Conservation (phyloP, 371 early-diverging fungal genomes). For the Zopfochytrium polystomum region DNA sequence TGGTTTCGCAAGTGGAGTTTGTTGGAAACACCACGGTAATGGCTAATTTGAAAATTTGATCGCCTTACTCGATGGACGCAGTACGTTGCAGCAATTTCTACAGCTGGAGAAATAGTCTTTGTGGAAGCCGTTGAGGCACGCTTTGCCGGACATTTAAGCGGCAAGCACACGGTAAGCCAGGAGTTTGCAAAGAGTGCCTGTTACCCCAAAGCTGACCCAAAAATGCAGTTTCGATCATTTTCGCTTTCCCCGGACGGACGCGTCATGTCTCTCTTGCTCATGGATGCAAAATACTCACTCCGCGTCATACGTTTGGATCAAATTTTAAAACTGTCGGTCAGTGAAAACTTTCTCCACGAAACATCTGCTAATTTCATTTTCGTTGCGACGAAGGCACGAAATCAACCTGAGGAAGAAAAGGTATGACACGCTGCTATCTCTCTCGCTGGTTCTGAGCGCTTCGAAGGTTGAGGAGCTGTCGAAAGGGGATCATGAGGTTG, state of each 20-base stretch:
- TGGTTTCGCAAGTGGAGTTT: conserved; percentile 44
- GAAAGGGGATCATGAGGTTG: background rate
- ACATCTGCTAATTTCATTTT: background rate
- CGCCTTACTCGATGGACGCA: conserved; percentile 7
- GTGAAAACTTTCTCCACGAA: background rate
- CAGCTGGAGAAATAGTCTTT: conserved; percentile 41
- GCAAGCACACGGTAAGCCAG: conserved; percentile 26
- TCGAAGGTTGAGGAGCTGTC: background rate
- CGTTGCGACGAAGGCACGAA: background rate
- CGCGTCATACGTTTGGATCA: conserved; percentile 38
- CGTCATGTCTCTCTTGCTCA: conserved; percentile 35
- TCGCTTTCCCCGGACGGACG: conserved; percentile 46
- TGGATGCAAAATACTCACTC: conserved; percentile 30
- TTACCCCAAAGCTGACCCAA: background rate
- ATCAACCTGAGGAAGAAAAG: background rate
- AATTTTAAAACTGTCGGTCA: background rate
- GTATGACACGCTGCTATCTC: background rate
- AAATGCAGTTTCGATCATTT: conserved; percentile 41
- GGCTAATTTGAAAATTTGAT: conserved; percentile 4
- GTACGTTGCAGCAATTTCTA: conserved; percentile 42
- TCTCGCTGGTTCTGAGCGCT: background rate
- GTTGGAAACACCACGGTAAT: conserved; percentile 37
- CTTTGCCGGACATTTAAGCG: conserved; percentile 41
- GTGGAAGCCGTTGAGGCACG: conserved; percentile 42
- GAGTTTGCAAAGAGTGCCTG: background rate